Evolutionary conservation across 2,329 filamentous ascomycete species (phyloP), one percentile per base, ranked within the genome.

Genomic region (Fusarium musae): DNA sequence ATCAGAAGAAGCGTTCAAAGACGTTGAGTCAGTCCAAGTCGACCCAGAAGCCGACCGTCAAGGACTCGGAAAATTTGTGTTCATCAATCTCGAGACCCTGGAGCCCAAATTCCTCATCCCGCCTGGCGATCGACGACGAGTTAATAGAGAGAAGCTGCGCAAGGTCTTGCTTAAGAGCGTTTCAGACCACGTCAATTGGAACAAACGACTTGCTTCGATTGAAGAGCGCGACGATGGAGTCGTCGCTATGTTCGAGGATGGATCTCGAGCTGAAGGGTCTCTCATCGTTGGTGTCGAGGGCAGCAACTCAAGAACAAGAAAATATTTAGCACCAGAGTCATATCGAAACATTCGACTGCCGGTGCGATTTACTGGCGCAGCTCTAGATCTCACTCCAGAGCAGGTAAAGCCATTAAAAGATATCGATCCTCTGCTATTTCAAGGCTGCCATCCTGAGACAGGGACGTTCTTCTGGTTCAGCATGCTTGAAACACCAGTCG

Each of bases 381-480:
- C 60, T 49, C 42, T 66, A 17, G 37, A 66, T 13, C 63, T 66
- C 4, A 66, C 60, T 4, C 42, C 63, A 49, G 63, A 66, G 21
- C 60, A 66, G 6, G 63, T 58, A 12, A 66, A 65, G 6, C 63
- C 60, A 6, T 17, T 66, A 1, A 58, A 66, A 19, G 42, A 66
- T 0, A 66, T 66, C 2, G 63, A 66, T 19, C 63, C 63, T 21
- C 36, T 66, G 23, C 63, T 66, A 2, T 66, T 65, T 5, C 63
- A 65, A 16, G 63, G 63, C 10, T 65, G 49, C 1, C 49, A 65
- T 21, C 63, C 63, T 0, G 32, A 37, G 2, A 58, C 61, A 11
- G 63, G 43, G 10, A 28, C 61, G 1, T 66, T 66, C 19, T 66
- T 66, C 19, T 59, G 49, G 60, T 65, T 66, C 50, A 65, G 49